Evolutionary conservation across 495 filamentous ascomycete species (phyloP), one percentile per base, ranked within the genome.

Genomic region (Penicillium silybi): DNA sequence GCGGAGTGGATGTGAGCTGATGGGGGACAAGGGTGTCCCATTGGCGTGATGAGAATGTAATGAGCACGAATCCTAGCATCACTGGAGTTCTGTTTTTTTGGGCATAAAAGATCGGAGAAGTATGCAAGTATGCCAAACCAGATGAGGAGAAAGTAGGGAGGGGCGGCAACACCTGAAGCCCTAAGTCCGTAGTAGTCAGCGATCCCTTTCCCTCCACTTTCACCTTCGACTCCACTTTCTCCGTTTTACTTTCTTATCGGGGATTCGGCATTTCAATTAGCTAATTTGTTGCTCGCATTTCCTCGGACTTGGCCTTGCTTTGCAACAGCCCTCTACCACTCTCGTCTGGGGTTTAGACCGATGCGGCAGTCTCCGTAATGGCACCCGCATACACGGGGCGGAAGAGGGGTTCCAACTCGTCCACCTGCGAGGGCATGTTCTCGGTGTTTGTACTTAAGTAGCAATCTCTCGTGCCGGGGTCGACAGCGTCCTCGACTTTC

Each of bases 1-100:
- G 32, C 84, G 93, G 57, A 85, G 83, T 56, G 93, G 95, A 0
- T 89, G 86, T 32, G 92, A 95, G 67, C 67, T 96, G 50, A 80
- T 87, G 76, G 68, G 66, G 17, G 61, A 66, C 40, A 62, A 64
- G 34, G 58, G 54, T 11, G 44, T 64, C 20, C 29, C 42, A 25
- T 37, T 52, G 51, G 56, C 50, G 53, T 69, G 58, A 56, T 35
- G 17, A 41, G 23, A 27, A 40, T 43, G 18, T 20, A 13, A 45
- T 45, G 37, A 19, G 37, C 40, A 52, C 25, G 41, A 18, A 27
- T 26, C 29, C 32, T 53, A 46, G 51, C 51, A 47, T 47, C 22
- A 32, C 34, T 9, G 43, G 16, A 29, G 25, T 45, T 47, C 3
- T 23, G 22, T 23, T 39, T 20, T 48, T 26, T 17, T 16, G 25